Evolutionary conservation across 1,284 basidiomycete genomes (phyloP).

Genomic region (Chiua sp.): DNA sequence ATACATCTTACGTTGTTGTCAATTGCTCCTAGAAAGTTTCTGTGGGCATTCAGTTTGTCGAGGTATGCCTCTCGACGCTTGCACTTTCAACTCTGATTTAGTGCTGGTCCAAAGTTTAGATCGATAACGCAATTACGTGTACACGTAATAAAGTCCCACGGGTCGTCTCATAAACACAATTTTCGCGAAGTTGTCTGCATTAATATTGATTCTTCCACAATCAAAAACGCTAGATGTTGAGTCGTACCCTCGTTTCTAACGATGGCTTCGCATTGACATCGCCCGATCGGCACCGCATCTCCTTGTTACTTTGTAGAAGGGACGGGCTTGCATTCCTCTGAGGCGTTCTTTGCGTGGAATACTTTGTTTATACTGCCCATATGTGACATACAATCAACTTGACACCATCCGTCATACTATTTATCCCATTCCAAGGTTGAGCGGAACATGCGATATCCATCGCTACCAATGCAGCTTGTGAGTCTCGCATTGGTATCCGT

Average conservation of each 20-base stretch:
- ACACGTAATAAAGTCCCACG: constrained; percentile 30
- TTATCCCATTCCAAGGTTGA: too few relatives aligned
- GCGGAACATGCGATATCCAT: not conserved
- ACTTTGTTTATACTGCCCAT: too few relatives aligned
- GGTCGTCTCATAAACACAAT: constrained; percentile 2
- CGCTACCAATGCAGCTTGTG: constrained; percentile 56
- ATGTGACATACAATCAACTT: too few relatives aligned
- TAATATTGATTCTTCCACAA: constrained; percentile 52
- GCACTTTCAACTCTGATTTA: too few relatives aligned
- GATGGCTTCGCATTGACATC: constrained; percentile 46
- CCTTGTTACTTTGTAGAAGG: constrained; percentile 54
- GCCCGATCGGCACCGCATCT: constrained; percentile 53
- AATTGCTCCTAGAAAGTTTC: too few relatives aligned
- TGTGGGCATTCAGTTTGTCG: too few relatives aligned
- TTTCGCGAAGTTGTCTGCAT: not conserved
- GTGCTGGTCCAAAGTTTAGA: too few relatives aligned
- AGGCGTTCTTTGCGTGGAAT: constrained; percentile 40
- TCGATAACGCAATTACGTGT: not conserved
- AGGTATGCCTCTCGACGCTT: too few relatives aligned
- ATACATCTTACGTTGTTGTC: too few relatives aligned
- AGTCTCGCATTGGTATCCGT: constrained; percentile 62
- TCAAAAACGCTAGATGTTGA: constrained; percentile 54
- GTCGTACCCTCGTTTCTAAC: constrained; percentile 35
- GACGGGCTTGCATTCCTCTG: constrained; percentile 51
- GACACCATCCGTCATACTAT: too few relatives aligned